Evolutionary conservation across 1,284 basidiomycete genomes (phyloP), one percentile per base, ranked within the genome.

Genomic region (Apiotrichum siamense): DNA sequence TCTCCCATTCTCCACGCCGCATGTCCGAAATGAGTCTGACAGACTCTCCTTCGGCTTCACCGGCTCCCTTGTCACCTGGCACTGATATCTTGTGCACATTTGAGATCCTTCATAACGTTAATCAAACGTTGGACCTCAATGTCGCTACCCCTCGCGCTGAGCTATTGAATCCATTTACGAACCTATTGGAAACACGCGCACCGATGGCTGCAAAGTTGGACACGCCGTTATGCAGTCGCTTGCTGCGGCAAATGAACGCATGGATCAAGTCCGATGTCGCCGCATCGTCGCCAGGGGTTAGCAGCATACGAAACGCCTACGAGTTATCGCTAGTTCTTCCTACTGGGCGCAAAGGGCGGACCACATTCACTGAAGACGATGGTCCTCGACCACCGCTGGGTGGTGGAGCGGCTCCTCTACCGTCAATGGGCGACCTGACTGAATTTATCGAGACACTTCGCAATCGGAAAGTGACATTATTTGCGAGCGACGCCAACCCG

Each of bases 371-470:
- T 2, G 41, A 43, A 4, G 29, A 43, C 13, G 41, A 43, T 4
- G 41, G 29, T 7, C 10, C 20, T 7, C 17, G 26, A 31, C 7
- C 31, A 5, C 6, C 31, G 15, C 27, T 40, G 7, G 15, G 23
- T 23, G 20, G 20, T 11, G 4, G 31, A 10, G 38, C 9, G 17
- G 7, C 47, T 75, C 77, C 25, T 75, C 81, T 31, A 75, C 83
- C 1, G 74, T 77, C 33, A 88, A 92, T 55, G 88, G 80, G 82
- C 39, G 86, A 93, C 55, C 76, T 97, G 33, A 76, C 79, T 0
- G 75, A 79, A 17, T 97, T 96, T 73, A 82, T 84, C 4, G 87
- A 91, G 50, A 83, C 80, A 3, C 73, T 97, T 39, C 82, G 84
- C 57, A 88, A 88, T 6, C 88, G 85, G 69, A 86, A 82, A 61